Evolutionary conservation across 148 eudicot species (phyloP).

Genomic region (Vaccinium darrowii): DNA sequence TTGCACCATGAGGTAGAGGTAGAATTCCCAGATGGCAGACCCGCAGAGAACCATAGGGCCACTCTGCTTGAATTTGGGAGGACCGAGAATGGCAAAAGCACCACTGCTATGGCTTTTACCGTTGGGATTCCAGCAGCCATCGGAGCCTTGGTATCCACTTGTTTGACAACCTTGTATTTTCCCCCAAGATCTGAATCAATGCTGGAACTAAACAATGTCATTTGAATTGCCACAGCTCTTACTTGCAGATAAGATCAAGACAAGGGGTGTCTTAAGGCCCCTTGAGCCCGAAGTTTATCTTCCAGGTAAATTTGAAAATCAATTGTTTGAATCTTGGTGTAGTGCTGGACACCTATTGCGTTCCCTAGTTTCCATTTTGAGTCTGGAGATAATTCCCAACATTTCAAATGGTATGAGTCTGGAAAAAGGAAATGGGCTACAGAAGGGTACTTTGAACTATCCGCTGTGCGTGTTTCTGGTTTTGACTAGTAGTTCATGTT

Average conservation of each 20-base stretch:
- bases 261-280: constrained; percentile 83
- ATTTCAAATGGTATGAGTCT: background rate
- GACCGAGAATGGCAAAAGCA: constrained; percentile 54
- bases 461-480: background rate
- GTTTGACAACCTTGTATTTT: constrained; percentile 9
- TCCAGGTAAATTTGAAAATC: constrained; percentile 56
- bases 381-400: background rate
- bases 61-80: constrained; percentile 83
- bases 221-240: constrained; percentile 57
- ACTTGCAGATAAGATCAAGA: constrained; percentile 67
- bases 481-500: constrained; percentile 6
- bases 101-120: constrained; percentile 87
- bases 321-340: background rate
- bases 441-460: background rate
- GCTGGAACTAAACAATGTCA: constrained; percentile 11
- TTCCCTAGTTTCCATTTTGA: background rate
- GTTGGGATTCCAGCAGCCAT: constrained; percentile 94
- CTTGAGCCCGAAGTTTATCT: constrained; percentile 75
- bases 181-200: background rate
- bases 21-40: constrained; percentile 49
- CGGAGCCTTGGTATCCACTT: constrained; percentile 78
- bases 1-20: constrained; percentile 91
- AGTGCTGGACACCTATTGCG: background rate
- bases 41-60: constrained; percentile 62
- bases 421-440: background rate